Percentiles rank a stretch among this genome's conserved stretches.
Conservation (phyloP, 2,329 filamentous ascomycete genomes). For the Arthroderma sp. region DNA sequence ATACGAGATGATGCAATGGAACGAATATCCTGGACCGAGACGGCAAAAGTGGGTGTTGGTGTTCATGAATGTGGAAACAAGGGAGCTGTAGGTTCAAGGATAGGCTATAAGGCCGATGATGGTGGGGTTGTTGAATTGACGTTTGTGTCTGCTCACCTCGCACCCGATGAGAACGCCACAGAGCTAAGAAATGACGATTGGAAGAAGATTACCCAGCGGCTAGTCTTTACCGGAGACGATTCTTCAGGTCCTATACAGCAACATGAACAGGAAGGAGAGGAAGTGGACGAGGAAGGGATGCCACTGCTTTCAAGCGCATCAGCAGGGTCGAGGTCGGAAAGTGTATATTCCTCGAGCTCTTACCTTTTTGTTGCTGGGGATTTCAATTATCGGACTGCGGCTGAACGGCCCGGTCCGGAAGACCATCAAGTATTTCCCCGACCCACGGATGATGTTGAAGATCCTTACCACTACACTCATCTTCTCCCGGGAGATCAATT, state of each 20-base stretch:
- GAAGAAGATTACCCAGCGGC: constrained; percentile 63
- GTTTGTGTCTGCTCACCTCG: constrained; percentile 77
- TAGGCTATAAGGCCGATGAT: constrained; percentile 41
- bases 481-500: constrained; percentile 71
- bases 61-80: constrained; percentile 88
- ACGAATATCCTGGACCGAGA: constrained; percentile 52
- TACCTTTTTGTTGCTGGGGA: constrained; percentile 83
- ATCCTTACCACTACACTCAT: constrained; percentile 49
- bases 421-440: constrained; percentile 51
- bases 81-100: constrained; percentile 68
- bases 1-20: constrained; percentile 47
- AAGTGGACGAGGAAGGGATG: constrained; percentile 18
- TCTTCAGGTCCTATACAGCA: constrained; percentile 25
- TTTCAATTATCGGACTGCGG: constrained; percentile 82
- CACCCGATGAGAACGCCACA: constrained; percentile 71
- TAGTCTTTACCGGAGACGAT: constrained; percentile 51
- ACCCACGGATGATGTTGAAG: constrained; percentile 34
- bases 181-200: constrained; percentile 73
- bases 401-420: constrained; percentile 46
- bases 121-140: constrained; percentile 53
- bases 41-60: constrained; percentile 75
- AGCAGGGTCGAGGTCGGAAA: constrained; percentile 15
- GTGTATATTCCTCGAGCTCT: constrained; percentile 59
- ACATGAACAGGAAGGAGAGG: constrained; percentile 5
- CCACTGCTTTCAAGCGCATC: constrained; percentile 23